A percentile compares a stretch with the other conserved stretches of the same genome.
Evolutionary conservation across 2,329 filamentous ascomycete species (phyloP).

Genomic region (Aspergillus sp.): DNA sequence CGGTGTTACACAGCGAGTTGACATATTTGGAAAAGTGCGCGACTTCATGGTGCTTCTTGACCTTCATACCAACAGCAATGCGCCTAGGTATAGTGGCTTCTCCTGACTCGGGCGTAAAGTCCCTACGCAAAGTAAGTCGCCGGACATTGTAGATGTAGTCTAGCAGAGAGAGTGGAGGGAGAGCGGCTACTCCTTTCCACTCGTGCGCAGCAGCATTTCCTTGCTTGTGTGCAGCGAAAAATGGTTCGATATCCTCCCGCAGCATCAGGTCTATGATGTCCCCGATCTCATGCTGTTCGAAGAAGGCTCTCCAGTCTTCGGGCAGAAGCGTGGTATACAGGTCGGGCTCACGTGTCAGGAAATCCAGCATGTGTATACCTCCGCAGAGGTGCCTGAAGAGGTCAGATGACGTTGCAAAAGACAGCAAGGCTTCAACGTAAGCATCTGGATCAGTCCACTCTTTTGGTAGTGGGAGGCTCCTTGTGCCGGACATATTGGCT

Average conservation of each 20-base stretch:
- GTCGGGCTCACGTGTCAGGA: constrained; percentile 83
- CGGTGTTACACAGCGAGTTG: constrained; percentile 64
- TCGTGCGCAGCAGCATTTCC: constrained; percentile 17
- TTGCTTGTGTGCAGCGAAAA: constrained; percentile 30
- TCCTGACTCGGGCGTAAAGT: constrained; percentile 54
- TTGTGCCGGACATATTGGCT: constrained; percentile 51
- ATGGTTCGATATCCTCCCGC: constrained; percentile 69
- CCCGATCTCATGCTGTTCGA: constrained; percentile 72
- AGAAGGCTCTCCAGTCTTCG: constrained; percentile 78
- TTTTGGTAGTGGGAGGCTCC: constrained; percentile 68
- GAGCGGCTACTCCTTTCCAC: constrained; percentile 49
- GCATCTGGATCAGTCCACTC: constrained; percentile 73
- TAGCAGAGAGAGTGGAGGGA: constrained; percentile 62
- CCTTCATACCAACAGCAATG: constrained; percentile 88
- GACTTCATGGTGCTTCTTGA: constrained; percentile 95
- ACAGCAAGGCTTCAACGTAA: constrained; percentile 77
- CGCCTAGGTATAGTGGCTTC: constrained; percentile 65
- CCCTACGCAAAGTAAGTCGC: constrained; percentile 67
- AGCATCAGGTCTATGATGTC: constrained; percentile 79
- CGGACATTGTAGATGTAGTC: constrained; percentile 75
- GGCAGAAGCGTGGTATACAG: constrained; percentile 80
- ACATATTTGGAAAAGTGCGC: constrained; percentile 87
- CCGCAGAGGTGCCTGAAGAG: constrained; percentile 89
- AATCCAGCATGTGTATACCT: constrained; percentile 95
- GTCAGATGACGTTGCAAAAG: constrained; percentile 74